phyloP scores from a whole-genome alignment of 1,139 yeast genomes.

The Candida smagusa region DNA sequence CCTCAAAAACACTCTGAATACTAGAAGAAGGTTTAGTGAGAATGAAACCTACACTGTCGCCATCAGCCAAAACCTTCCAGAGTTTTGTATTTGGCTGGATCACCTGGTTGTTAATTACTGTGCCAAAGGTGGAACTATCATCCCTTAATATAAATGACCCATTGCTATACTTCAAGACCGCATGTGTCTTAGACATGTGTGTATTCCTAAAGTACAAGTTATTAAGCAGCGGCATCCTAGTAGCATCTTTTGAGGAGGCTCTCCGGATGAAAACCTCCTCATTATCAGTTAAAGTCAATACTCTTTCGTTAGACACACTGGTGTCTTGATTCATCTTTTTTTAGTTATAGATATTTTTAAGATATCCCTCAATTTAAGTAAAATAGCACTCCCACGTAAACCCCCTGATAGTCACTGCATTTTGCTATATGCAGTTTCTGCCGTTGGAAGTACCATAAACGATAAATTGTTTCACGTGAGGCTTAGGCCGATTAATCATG shows the following conservation, averaged over 20 bases:
- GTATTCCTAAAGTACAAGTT: slow-evolving; percentile 30
- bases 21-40: slow-evolving; percentile 26
- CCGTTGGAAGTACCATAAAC: no score
- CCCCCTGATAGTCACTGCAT: background rate
- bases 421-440: background rate
- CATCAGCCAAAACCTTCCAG: slow-evolving; percentile 17
- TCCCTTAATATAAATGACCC: slow-evolving; percentile 28
- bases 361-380: background rate
- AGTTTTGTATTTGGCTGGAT: slow-evolving; percentile 17
- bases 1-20: slow-evolving; percentile 16
- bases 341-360: background rate
- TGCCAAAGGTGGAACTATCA: slow-evolving; percentile 38
- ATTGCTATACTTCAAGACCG: slow-evolving; percentile 14
- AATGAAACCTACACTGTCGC: slow-evolving; percentile 32
- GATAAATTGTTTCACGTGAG: no score
- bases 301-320: slow-evolving; percentile 10
- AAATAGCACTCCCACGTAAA: no score
- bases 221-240: slow-evolving; percentile 21
- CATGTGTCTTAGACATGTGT: slow-evolving; percentile 36
- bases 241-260: slow-evolving; percentile 26
- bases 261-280: slow-evolving; percentile 20
- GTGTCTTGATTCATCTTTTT: background rate
- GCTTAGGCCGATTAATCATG: no score
- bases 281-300: slow-evolving; percentile 15
- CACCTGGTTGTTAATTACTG: slow-evolving; percentile 28